Percentiles rank a stretch among this genome's conserved stretches.
Conservation (phyloP, 2,329 filamentous ascomycete genomes). For the Pseudogymnoascus sp. region DNA sequence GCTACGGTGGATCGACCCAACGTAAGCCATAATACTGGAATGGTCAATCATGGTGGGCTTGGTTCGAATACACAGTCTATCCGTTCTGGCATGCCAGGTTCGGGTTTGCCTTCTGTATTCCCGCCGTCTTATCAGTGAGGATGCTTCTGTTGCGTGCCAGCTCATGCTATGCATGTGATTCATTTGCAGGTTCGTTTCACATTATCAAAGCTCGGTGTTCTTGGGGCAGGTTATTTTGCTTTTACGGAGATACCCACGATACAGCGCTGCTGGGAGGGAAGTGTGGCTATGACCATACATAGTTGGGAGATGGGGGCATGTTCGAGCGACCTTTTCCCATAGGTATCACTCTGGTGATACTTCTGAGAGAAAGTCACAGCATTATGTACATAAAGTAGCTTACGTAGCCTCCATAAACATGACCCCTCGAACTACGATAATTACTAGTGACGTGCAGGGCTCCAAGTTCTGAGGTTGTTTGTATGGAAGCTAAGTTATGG, state of each 20-base stretch:
- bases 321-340: background rate
- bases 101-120: background rate
- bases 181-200: background rate
- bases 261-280: background rate
- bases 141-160: background rate
- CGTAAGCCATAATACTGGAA: background rate
- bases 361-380: background rate
- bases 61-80: background rate
- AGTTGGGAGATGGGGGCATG: background rate
- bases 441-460: background rate
- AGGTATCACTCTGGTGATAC: background rate
- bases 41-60: background rate
- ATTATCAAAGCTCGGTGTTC: background rate
- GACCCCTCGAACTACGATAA: background rate
- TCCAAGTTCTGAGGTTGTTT: background rate
- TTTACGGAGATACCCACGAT: background rate
- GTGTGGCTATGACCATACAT: background rate
- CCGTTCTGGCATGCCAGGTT: background rate
- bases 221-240: background rate
- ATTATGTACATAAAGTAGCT: background rate
- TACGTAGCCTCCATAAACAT: background rate
- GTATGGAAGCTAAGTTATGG: background rate
- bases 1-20: background rate
- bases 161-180: background rate
- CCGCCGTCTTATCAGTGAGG: background rate